Evolutionary conservation across 2,329 filamentous ascomycete genomes (phyloP), one percentile per base, ranked within the genome.

Genomic region (Myriosclerotinia scirpicola): DNA sequence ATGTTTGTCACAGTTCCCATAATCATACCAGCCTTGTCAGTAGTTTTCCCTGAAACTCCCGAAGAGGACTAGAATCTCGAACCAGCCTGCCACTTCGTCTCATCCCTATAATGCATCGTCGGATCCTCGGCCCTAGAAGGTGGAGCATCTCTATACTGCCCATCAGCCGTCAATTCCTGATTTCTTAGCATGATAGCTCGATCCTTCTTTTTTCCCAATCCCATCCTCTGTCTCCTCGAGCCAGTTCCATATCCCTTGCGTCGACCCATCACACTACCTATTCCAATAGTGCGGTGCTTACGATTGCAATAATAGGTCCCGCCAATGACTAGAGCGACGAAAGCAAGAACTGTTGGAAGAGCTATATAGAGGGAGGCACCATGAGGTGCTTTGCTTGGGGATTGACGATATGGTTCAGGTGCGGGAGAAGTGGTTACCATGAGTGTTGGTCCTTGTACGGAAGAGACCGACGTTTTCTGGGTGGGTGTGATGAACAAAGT

Each of bases 181-280:
- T 73, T 71, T 26, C 67, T 66, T 50, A 75, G 59, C 52, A 68
- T 61, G 30, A 75, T 74, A 12, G 60, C 71, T 38, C 56, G 70
- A 5, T 52, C 59, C 17, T 71, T 72, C 42, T 68, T 69, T 15
- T 68, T 69, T 7, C 69, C 65, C 44, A 73, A 44, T 8, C 75
- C 73, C 50, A 76, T 38, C 55, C 74, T 72, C 65, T 75, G 71
- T n/a, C 65, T 66, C 22, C 67, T 67, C 3, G 73, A 75, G 2
- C 73, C 66, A 38, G 68, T 68, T n/a, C 73, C 73, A 55, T 76
- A 76, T 52, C 73, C 73, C 5, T 66, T 70, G 11, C 71, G 56
- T 22, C 74, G 68, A 34, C 75, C 72, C 73, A 76, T 75, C 4
- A 75, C 67, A 67, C 73, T 76, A 11, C 75, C 73, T 46, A 76